These are phyloP conservation scores for Camillea tinctor DNA, from an alignment of 2,329 filamentous ascomycete species.

Conservation along the genomic window DNA sequence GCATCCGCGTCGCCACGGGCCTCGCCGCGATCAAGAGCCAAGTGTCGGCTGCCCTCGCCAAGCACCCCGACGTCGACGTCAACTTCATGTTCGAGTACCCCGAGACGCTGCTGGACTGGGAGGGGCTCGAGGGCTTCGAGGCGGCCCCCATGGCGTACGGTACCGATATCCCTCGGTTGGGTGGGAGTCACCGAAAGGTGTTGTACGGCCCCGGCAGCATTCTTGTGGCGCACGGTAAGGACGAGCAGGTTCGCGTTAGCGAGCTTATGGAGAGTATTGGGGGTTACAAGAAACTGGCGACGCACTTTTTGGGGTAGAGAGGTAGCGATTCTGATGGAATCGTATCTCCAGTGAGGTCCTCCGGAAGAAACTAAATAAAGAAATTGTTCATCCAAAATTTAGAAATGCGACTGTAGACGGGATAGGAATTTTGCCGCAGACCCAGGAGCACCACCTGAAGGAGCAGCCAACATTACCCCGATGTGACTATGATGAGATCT, in stretches of 20 bases:
- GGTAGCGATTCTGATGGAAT: background rate
- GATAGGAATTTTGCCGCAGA: too few species aligned
- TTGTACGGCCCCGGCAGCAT: conserved; percentile 42
- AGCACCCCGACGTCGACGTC: conserved; percentile 34
- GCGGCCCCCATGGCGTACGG: conserved; percentile 38
- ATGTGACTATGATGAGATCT: background rate
- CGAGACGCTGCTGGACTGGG: conserved; percentile 38
- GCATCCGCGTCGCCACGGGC: conserved; percentile 38
- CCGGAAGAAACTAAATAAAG: too few species aligned
- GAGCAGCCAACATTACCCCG: background rate
- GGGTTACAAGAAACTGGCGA: conserved; percentile 34
- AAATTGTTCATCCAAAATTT: too few species aligned
- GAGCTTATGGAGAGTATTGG: conserved; percentile 39
- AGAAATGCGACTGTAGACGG: too few species aligned
- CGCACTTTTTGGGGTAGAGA: background rate
- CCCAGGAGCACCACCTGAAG: too few species aligned
- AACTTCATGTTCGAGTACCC: conserved; percentile 37
- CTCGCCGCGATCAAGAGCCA: conserved; percentile 33
- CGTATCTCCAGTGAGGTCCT: too few species aligned
- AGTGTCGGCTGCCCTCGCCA: conserved; percentile 32
- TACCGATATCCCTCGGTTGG: conserved; percentile 39
- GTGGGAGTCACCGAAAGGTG: conserved; percentile 33
- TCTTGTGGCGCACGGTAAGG: conserved; percentile 36
- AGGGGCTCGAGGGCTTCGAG: conserved; percentile 39
- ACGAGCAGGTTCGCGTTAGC: conserved; percentile 35